Base-by-base conservation (phyloP, 2,329 filamentous ascomycete species). In the Calycina marina region DNA sequence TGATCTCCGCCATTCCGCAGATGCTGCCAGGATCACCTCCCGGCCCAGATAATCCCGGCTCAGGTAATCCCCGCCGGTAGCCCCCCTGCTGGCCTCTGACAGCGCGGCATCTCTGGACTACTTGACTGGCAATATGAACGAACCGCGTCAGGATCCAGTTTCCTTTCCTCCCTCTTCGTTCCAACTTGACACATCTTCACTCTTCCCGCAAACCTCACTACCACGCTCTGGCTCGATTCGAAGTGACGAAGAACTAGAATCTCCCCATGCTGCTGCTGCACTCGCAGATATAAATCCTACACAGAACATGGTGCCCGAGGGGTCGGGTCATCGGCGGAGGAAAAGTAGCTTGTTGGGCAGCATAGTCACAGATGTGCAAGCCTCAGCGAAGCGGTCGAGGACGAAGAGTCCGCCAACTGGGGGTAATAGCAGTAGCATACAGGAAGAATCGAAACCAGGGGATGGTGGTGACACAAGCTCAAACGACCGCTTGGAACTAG, bases 401-500 rank as follows among this genome's bases (percentile, higher is more conserved):
- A 40, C 42, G 6, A 31, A 22, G 24, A 43, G 36, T 15, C 39
- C 43, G 1, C 38, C 40, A 13, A 39, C 34, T 5, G 34, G 36
- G 17, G 38, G 29, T 5, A 32, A 36, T 11, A 36, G 36, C 11
- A 32, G 40, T 16, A 37, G 37, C 16, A 36, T 46, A 27, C 30
- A 32, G 6, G 41, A 45, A 18, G 41, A 47, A 28, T 34, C 41
- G 6, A 42, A 42, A 13, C 24, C 30, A 3, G 38, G 38, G 20
- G 38, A 37, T 17, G 45, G 49, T 28, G 51, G 51, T 6, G 48
- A 51, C 14, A 41, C 32, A 18, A 48, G 40, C 20, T 45, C 43
- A 2, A 52, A 59, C 41, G 62, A 65, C 32, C 70, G 74, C 44
- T 62, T 70, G 46, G 69, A 75, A 50, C 52, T 71, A 47, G 63